These are phyloP conservation scores for Paramecium tetraurelia DNA, from an alignment of 73 alveolate species.

Conservation along the genomic window DNA sequence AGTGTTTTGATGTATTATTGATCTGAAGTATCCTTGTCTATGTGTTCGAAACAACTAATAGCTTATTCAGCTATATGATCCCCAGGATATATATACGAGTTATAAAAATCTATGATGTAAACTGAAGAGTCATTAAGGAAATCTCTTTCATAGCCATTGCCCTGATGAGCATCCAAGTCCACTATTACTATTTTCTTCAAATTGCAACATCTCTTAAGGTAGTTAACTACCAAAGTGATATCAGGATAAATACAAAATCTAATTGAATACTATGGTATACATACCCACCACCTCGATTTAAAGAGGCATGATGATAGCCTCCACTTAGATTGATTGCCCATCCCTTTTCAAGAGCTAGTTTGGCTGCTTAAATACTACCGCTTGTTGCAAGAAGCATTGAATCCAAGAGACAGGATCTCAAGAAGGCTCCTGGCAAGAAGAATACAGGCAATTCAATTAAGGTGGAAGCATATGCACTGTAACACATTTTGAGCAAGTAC, in stretches of 20 bases:
- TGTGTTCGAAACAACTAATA: conserved; percentile 55
- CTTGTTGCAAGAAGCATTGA: conserved; percentile 82
- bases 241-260: conserved; percentile 91
- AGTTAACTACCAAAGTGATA: conserved; percentile 73
- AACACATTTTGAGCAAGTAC: conserved; percentile 67
- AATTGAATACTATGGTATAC: background rate
- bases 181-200: conserved; percentile 71
- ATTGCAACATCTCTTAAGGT: conserved; percentile 53
- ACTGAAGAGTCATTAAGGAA: conserved; percentile 67
- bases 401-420: conserved; percentile 75
- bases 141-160: conserved; percentile 91
- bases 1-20: conserved; percentile 57
- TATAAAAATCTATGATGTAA: conserved; percentile 75
- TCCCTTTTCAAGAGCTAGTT: conserved; percentile 70
- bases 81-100: conserved; percentile 79
- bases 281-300: background rate
- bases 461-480: conserved; percentile 55
- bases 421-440: conserved; percentile 76
- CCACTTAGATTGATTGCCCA: conserved; percentile 89
- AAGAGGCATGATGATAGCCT: conserved; percentile 89
- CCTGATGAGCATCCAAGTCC: conserved; percentile 92
- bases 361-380: conserved; percentile 79
- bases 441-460: conserved; percentile 80
- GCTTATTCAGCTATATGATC: conserved; percentile 76
- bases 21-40: conserved; percentile 60